Percentiles rank a stretch among this genome's conserved stretches.
phyloP scores from a whole-genome alignment of 331 rosid species.

The Quercus tomentella region DNA sequence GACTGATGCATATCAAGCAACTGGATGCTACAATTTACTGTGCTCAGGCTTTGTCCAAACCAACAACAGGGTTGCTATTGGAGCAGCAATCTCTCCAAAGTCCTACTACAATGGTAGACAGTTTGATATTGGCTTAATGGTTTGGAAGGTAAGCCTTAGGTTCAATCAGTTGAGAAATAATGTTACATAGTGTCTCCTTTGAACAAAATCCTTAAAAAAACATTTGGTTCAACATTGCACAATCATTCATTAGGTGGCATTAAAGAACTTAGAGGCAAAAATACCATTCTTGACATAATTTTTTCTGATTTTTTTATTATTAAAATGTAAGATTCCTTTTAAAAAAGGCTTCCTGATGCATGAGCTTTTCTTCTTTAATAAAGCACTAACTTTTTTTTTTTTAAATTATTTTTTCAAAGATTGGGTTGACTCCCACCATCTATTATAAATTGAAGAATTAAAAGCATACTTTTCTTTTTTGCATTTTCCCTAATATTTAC shows the following conservation, averaged over 20 bases:
- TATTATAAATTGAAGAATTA: constrained; percentile 3
- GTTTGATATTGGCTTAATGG: constrained; percentile 91
- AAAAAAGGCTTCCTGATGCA: constrained; percentile 33
- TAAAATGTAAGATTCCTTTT: constrained; percentile 32
- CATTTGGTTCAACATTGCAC: background rate
- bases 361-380: constrained; percentile 25
- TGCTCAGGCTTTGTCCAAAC: constrained; percentile 99
- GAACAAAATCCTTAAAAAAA: constrained; percentile 12
- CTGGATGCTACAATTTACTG: constrained; percentile 94
- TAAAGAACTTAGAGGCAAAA: constrained; percentile 21
- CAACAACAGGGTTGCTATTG: constrained; percentile 85
- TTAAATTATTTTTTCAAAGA: background rate
- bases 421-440: constrained; percentile 19
- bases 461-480: background rate
- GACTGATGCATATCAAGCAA: constrained; percentile 96
- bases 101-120: constrained; percentile 75
- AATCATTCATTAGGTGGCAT: background rate
- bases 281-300: constrained; percentile 14
- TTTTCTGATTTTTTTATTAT: constrained; percentile 29
- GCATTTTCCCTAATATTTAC: background rate
- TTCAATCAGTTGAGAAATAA: background rate
- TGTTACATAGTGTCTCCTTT: constrained; percentile 3
- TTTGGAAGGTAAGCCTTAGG: constrained; percentile 79
- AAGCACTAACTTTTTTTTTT: constrained; percentile 22
- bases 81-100: constrained; percentile 96